These are phyloP conservation scores for Rhodotorula mucilaginosa DNA, from an alignment of 1,284 basidiomycete species.

Conservation along the genomic window DNA sequence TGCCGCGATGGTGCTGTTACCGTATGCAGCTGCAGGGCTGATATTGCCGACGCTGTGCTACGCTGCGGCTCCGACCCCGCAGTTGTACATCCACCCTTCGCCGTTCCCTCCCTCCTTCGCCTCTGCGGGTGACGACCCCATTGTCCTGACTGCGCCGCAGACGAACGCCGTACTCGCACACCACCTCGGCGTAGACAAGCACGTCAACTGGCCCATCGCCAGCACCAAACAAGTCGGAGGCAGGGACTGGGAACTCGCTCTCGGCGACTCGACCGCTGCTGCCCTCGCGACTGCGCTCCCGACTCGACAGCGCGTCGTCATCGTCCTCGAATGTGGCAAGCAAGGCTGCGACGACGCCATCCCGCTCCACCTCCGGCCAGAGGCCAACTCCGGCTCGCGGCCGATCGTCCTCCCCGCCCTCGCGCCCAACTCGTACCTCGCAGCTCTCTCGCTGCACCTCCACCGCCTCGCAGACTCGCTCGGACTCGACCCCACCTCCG, in stretches of 20 bases:
- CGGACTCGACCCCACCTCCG: conserved; percentile 2
- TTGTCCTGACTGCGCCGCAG: conserved; percentile 21
- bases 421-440: conserved; percentile 29
- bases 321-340: conserved; percentile 35
- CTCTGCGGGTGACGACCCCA: neutral
- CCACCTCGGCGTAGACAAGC: conserved; percentile 27
- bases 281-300: neutral
- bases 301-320: conserved; percentile 11
- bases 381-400: neutral
- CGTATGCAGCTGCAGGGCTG: neutral
- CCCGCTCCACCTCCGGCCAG: neutral
- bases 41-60: too few species aligned
- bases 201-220: neutral
- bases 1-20: neutral
- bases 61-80: neutral
- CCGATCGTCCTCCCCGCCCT: conserved; percentile 25
- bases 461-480: conserved; percentile 33
- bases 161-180: conserved; percentile 39
- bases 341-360: conserved; percentile 10
- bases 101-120: neutral
- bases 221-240: neutral
- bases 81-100: conserved; percentile 13
- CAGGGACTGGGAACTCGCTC: neutral
- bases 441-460: conserved; percentile 36
- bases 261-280: neutral